Evolutionary conservation across 1,284 basidiomycete genomes (phyloP).

Genomic region (Pseudozyma pruni): DNA sequence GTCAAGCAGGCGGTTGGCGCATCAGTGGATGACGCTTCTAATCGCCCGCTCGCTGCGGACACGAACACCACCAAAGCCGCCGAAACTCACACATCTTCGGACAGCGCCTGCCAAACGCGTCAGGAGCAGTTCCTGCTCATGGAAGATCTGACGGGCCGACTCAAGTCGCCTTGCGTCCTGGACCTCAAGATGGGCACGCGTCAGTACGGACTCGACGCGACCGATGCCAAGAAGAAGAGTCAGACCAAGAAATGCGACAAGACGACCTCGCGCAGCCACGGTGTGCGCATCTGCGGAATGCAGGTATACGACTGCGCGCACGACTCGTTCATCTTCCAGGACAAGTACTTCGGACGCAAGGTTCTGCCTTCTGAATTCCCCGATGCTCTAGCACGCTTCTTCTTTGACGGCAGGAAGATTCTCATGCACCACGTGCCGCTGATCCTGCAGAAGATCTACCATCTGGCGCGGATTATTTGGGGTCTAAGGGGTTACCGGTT

Average conservation of each 20-base stretch:
- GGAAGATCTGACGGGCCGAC: slow-evolving; percentile 95
- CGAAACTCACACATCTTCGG: slow-evolving; percentile 1
- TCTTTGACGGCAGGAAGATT: slow-evolving; percentile 83
- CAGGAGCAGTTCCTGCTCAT: slow-evolving; percentile 98
- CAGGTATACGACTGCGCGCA: slow-evolving; percentile 75
- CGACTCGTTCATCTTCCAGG: slow-evolving; percentile 87
- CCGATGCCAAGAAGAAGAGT: slow-evolving; percentile 90
- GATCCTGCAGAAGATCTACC: slow-evolving; percentile 89
- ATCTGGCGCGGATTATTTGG: slow-evolving; percentile 89
- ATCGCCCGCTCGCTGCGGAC: background rate
- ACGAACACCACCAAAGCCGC: background rate
- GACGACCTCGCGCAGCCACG: slow-evolving; percentile 89
- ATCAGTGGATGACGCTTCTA: background rate
- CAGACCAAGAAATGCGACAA: slow-evolving; percentile 98
- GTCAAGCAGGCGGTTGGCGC: background rate
- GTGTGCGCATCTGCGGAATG: slow-evolving; percentile 97
- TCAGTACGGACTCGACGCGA: slow-evolving; percentile 97
- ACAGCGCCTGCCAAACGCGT: slow-evolving; percentile 70
- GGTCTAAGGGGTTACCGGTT: slow-evolving; percentile 92
- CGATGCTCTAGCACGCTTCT: slow-evolving; percentile 81
- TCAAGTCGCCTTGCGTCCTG: slow-evolving; percentile 93
- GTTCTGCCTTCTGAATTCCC: slow-evolving; percentile 87
- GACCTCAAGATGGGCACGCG: slow-evolving; percentile 99
- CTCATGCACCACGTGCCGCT: slow-evolving; percentile 91
- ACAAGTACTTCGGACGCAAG: slow-evolving; percentile 96